Percentiles rank a stretch among this genome's conserved stretches.
These are phyloP conservation scores for Agrocybe praecox DNA, from an alignment of 768 basidiomycete genomes.

Conservation along the genomic window DNA sequence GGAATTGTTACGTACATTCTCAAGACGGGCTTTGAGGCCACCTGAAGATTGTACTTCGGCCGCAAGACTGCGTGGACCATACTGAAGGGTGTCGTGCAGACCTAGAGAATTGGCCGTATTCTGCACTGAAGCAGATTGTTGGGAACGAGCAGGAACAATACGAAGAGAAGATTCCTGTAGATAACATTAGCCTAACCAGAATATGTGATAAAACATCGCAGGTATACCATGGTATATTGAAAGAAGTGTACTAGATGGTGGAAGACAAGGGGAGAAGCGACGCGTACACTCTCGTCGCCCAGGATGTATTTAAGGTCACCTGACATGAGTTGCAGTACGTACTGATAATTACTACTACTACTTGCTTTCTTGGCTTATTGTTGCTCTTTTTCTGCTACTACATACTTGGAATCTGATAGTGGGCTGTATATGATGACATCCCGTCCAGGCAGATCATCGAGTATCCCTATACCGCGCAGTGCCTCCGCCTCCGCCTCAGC, in stretches of 20 bases:
- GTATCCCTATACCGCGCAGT: constrained; percentile 66
- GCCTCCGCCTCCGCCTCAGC: constrained; percentile 45
- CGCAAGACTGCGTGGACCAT: constrained; percentile 83
- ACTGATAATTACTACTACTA: background rate
- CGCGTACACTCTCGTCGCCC: constrained; percentile 2
- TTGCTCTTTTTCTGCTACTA: background rate
- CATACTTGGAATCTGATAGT: background rate
- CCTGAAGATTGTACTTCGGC: constrained; percentile 67
- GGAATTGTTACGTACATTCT: constrained; percentile 57
- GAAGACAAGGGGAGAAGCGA: background rate
- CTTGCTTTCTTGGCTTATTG: background rate
- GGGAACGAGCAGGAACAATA: constrained; percentile 56
- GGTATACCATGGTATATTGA: background rate
- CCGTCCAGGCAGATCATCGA: constrained; percentile 63
- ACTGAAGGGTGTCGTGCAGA: constrained; percentile 84
- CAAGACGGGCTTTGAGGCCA: constrained; percentile 68
- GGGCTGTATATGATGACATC: constrained; percentile 21
- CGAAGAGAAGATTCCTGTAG: constrained; percentile 49
- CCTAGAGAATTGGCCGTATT: constrained; percentile 77
- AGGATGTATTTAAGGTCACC: background rate
- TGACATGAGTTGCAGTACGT: constrained; percentile 1
- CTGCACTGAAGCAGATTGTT: constrained; percentile 65
- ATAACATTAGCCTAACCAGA: no score
- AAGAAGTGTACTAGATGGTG: background rate
- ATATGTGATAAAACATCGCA: background rate